These are phyloP conservation scores for Osmanthus fragrans DNA, from an alignment of 257 asterid genomes.

Conservation along the genomic window DNA sequence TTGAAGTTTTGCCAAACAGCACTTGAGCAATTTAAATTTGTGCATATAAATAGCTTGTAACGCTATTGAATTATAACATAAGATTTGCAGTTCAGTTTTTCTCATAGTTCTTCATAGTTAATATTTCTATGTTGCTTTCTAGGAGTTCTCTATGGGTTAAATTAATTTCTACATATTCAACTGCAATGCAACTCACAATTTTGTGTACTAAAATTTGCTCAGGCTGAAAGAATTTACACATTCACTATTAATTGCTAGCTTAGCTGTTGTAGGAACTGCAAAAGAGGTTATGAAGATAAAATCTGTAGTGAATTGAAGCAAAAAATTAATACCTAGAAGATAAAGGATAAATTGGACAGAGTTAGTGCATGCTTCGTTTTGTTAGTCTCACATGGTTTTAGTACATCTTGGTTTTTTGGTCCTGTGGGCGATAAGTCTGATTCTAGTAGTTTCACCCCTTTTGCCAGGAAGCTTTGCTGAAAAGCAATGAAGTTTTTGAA, in stretches of 20 bases:
- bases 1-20: not conserved
- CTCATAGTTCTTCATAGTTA: not conserved
- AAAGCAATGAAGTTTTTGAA: slow-evolving; percentile 97
- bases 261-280: slow-evolving; percentile 1
- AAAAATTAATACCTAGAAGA: not conserved
- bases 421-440: not conserved
- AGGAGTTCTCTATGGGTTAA: not conserved
- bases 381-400: not conserved
- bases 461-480: slow-evolving; percentile 88
- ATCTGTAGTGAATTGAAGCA: not conserved
- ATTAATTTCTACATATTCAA: not conserved
- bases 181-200: not conserved
- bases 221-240: not conserved
- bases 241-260: slow-evolving; percentile 4
- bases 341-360: not conserved
- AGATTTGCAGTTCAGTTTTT: not conserved
- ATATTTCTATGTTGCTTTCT: not conserved
- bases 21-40: not conserved
- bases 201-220: slow-evolving; percentile 1
- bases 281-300: not conserved
- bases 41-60: not conserved
- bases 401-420: not conserved
- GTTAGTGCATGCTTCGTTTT: not conserved
- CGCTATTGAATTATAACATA: not conserved
- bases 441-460: not conserved